Conservation (phyloP, 257 asterid genomes). For the Buddleja alternifolia region DNA sequence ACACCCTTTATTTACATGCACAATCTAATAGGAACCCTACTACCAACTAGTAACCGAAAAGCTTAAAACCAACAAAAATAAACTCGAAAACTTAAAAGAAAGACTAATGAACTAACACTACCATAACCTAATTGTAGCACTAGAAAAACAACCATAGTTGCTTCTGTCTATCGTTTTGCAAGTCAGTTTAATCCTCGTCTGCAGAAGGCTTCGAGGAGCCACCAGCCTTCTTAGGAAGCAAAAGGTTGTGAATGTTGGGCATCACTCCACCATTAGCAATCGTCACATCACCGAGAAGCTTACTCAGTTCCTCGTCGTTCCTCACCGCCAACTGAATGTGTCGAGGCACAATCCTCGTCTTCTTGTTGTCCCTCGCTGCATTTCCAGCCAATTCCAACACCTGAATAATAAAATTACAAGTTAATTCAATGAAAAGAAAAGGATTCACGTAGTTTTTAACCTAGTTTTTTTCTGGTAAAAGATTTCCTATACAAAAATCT, state of each 20-base stretch:
- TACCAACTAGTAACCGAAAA: constrained; percentile 18
- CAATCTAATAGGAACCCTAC: constrained; percentile 15
- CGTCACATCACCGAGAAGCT: constrained; percentile 78
- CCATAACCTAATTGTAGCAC: background rate
- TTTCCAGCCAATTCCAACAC: constrained; percentile 84
- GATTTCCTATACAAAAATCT: background rate
- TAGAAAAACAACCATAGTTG: background rate
- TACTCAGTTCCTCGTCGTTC: constrained; percentile 77
- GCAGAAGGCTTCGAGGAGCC: constrained; percentile 59
- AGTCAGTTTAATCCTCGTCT: constrained; percentile 55
- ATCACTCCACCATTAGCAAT: constrained; percentile 86
- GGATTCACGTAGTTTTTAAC: too few relatives aligned
- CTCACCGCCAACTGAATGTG: constrained; percentile 81
- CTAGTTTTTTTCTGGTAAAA: too few relatives aligned
- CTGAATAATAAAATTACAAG: constrained; percentile 27
- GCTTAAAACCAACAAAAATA: background rate
- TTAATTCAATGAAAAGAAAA: background rate
- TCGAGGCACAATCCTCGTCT: constrained; percentile 79
- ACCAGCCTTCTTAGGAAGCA: constrained; percentile 76
- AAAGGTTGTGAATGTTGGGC: constrained; percentile 82
- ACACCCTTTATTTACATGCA: constrained; percentile 19
- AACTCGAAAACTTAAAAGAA: background rate
- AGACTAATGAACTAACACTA: background rate
- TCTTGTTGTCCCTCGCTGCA: constrained; percentile 83
- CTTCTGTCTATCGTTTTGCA: background rate